Evolutionary conservation across 768 basidiomycete genomes (phyloP), one percentile per base, ranked within the genome.

Genomic region (Gelatoporia subvermispora): DNA sequence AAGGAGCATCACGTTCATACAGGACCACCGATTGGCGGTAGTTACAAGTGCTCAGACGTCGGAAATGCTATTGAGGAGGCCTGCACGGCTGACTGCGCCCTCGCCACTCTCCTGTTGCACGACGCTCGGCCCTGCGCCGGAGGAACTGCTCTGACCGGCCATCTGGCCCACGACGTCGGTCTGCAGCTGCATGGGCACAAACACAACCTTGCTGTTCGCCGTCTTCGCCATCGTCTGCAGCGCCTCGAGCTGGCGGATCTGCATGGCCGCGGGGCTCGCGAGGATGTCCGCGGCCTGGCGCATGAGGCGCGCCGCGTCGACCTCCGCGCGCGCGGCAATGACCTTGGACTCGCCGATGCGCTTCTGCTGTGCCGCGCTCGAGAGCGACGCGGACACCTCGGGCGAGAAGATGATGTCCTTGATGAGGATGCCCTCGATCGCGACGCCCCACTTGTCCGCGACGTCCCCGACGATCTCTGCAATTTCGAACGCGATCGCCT

Each of bases 341-440:
- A 95, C 90, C 70, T 97, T 97, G 61, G 84, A 84, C 72, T 98
- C 95, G 68, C 93, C 95, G 50, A 97, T 84, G 52, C 95, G 81
- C 79, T 96, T 96, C 70, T 95, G 93, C 63, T 96, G 94, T 17
- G 95, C 95, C 34, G 95, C 95, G 54, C 87, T 89, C 11, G 93
- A 95, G 42, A 99, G 77, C 16, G 90, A 91, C 8, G 91, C 85
- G 45, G 93, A 84, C 16, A 99, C 81, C 50, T 97, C 95, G 41
- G 86, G 53, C 46, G 85, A 87, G 77, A 97, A 96, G 69, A 93
- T 86, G 69, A 93, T 91, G 65, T 92, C 90, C 72, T 91, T 91
- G 74, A 91, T 89, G 64, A 96, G 82, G 70, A 98, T 94, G 44
- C 90, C 89, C 66, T 97, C 95, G 65, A 97, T 94, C 23, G 88